These are phyloP conservation scores for Lentithecium fluviatile DNA, from an alignment of 495 filamentous ascomycete species.

Conservation along the genomic window DNA sequence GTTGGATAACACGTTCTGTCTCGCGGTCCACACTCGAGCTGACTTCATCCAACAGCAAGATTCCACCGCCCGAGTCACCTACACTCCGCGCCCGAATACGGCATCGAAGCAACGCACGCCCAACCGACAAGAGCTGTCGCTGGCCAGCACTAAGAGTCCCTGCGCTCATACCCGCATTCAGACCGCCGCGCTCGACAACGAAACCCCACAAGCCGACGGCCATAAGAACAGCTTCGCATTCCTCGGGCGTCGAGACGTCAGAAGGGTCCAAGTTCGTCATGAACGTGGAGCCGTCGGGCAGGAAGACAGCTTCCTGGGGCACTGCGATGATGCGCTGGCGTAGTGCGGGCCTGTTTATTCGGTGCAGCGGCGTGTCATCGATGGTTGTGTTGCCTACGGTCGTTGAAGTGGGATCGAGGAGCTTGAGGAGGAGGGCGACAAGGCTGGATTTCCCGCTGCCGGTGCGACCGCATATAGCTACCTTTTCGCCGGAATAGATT, in stretches of 20 bases:
- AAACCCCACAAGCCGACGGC: constrained; percentile 17
- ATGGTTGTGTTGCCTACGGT: neutral
- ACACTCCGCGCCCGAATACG: constrained; percentile 9
- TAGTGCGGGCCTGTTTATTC: constrained; percentile 4
- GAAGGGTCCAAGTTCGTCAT: constrained; percentile 14
- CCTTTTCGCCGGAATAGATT: constrained; percentile 40
- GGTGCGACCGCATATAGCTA: constrained; percentile 46
- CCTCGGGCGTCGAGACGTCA: neutral
- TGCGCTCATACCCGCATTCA: constrained; percentile 8
- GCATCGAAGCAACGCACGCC: constrained; percentile 8
- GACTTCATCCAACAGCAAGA: constrained; percentile 18
- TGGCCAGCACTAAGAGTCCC: constrained; percentile 15
- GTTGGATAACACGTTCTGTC: constrained; percentile 49
- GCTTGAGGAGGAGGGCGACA: constrained; percentile 7
- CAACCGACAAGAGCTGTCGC: constrained; percentile 13
- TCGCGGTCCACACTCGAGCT: constrained; percentile 46
- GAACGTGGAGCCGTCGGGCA: constrained; percentile 38
- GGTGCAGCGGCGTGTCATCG: constrained; percentile 7
- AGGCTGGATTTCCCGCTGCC: constrained; percentile 43
- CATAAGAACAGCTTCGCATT: constrained; percentile 33
- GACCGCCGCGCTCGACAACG: constrained; percentile 8
- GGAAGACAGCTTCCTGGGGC: constrained; percentile 47
- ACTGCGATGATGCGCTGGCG: constrained; percentile 47
- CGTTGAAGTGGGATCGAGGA: constrained; percentile 9
- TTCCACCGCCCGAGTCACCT: neutral